These are phyloP conservation scores for Metschnikowia noctiluminum DNA, from an alignment of 805 yeast species.

Conservation along the genomic window DNA sequence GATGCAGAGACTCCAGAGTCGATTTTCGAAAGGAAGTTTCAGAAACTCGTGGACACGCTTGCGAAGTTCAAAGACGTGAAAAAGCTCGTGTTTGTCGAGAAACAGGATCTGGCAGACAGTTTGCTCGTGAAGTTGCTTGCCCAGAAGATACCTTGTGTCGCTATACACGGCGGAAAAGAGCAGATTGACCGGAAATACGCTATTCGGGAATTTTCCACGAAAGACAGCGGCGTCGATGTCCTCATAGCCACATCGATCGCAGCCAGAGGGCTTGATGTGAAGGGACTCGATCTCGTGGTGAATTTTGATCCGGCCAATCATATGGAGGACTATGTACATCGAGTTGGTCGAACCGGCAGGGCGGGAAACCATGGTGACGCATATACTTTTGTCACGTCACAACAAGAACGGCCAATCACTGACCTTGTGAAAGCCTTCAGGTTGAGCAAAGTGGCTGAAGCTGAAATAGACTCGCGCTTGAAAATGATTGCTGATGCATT, in stretches of 20 bases:
- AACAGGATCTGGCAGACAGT: conserved; percentile 82
- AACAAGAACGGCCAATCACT: conserved; percentile 60
- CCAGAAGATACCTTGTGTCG: conserved; percentile 55
- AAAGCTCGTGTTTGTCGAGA: conserved; percentile 78
- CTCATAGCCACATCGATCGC: conserved; percentile 91
- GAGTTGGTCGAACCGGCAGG: conserved; percentile 95
- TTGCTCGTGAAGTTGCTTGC: conserved; percentile 52
- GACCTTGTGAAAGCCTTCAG: conserved; percentile 70
- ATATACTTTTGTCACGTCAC: conserved; percentile 57
- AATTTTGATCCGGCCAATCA: conserved; percentile 51
- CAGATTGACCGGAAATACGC: conserved; percentile 78
- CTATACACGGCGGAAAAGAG: conserved; percentile 91
- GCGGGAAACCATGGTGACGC: conserved; percentile 70
- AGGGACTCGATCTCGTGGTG: conserved; percentile 73
- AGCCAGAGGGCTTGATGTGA: conserved; percentile 94
- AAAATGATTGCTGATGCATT: conserved; percentile 51
- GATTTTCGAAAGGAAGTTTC: conserved; percentile 43
- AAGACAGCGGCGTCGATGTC: conserved; percentile 55
- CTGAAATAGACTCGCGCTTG: conserved; percentile 50
- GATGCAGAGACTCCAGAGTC: conserved; percentile 19
- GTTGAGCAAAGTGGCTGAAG: conserved; percentile 44
- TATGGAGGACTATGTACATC: conserved; percentile 92
- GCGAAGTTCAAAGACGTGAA: conserved; percentile 48
- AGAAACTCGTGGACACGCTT: conserved; percentile 51
- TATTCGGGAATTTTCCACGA: conserved; percentile 57